Base-by-base conservation (phyloP, 2,329 filamentous ascomycete genomes). In the Paecilomyces sp. region DNA sequence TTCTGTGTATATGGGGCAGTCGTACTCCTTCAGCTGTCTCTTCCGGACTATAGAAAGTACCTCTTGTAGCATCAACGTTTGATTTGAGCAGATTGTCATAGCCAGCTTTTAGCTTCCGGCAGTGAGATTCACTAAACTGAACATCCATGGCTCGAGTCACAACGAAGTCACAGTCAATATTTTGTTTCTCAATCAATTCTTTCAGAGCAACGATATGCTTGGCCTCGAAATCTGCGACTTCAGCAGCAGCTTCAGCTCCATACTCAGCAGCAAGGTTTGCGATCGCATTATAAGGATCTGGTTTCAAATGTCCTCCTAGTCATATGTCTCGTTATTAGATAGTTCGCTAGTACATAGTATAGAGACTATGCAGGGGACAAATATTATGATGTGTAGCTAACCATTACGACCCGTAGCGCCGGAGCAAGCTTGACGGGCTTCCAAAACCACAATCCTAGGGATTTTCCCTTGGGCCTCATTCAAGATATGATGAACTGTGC, bases 371-470 rank as follows among this genome's bases (percentile, higher is more conserved):
- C 5, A 41, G 36, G 13, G 13, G 13, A 18, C 13, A 41, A 41
- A 41, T n/a, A 41, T 3, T 12, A 41, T 41, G 36, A n/a, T 41
- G 36, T 1, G 36, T 41, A 15, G 36, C 36, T 41, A 60, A 67
- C 79, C 78, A 64, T 80, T 79, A 18, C 77, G 72, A 8, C 74
- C 77, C 25, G 76, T 79, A 1, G 78, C 78, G 3, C 77, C 78
- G 13, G 75, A 79, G 58, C 76, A 79, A 4, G 70, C 69, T 33
- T 72, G 67, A 28, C 77, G 68, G 8, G 77, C 76, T 61, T 79
- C 77, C 2, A 79, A 62, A 18, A 79, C 69, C 1, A 74, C 68
- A 13, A 77, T 72, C 0, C 70, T 72, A 1, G 68, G 68, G 25
- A 62, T 34, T 50, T 58, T 47, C 28, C 62, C 54, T 25, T 66